These are phyloP conservation scores for Diaporthe batatas DNA, from an alignment of 2,329 filamentous ascomycete species.

Conservation along the genomic window DNA sequence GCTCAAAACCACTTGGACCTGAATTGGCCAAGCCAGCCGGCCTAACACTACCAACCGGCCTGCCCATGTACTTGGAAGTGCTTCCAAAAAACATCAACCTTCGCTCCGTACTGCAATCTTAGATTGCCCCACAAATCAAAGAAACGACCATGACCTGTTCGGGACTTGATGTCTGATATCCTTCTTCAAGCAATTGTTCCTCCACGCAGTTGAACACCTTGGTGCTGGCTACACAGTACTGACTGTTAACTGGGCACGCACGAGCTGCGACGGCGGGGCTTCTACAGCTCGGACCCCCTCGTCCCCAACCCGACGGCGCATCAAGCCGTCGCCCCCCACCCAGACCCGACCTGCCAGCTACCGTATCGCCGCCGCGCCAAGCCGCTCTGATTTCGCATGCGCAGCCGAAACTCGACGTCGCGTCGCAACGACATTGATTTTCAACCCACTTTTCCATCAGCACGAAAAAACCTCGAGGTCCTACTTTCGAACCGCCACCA, in stretches of 20 bases:
- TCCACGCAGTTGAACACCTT: background rate
- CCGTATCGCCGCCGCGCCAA: conserved; percentile 17
- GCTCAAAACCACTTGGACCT: background rate
- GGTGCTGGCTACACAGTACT: background rate
- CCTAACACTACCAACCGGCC: background rate
- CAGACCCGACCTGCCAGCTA: background rate
- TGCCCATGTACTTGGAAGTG: too few species aligned
- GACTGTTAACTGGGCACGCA: background rate
- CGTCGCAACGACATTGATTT: conserved; percentile 31
- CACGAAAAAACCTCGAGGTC: conserved; percentile 41
- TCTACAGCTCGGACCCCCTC: background rate
- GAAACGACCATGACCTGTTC: background rate
- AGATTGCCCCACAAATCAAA: background rate
- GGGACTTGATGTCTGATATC: too few species aligned
- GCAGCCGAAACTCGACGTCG: conserved; percentile 10
- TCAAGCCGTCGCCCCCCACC: background rate
- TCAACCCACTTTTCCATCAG: conserved; percentile 28
- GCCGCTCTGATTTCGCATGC: conserved; percentile 1
- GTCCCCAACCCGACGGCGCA: conserved; percentile 14
- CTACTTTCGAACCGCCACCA: conserved; percentile 43
- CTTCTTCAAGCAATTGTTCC: background rate
- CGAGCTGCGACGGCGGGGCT: background rate
- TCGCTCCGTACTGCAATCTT: too few species aligned
- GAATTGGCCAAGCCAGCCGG: too few species aligned
- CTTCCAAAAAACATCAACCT: background rate